Evolutionary conservation across 1,284 basidiomycete species (phyloP).

Genomic region (Papiliotrema laurentii): DNA sequence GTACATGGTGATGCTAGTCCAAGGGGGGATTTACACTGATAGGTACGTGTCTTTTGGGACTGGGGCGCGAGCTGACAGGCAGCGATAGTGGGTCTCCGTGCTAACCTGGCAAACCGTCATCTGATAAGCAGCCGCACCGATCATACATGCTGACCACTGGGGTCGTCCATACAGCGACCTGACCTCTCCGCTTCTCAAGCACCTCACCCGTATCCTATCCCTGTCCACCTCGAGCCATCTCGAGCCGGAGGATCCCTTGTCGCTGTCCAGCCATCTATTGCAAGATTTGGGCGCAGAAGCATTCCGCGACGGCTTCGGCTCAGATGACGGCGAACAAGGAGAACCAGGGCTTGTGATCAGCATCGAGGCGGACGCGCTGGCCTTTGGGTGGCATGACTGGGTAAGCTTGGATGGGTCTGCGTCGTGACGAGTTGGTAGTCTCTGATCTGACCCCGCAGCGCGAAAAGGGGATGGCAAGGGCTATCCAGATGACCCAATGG

Average conservation of each 20-base stretch:
- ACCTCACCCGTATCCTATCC: slow-evolving; percentile 27
- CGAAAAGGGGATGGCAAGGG: slow-evolving; percentile 26
- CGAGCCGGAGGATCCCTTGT: background rate
- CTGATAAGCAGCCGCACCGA: slow-evolving; percentile 18
- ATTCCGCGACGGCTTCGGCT: background rate
- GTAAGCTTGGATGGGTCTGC: no score
- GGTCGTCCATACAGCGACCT: slow-evolving; percentile 27
- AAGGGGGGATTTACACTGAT: slow-evolving; percentile 37
- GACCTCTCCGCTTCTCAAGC: slow-evolving; percentile 24
- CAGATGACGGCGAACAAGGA: background rate
- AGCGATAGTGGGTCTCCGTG: background rate
- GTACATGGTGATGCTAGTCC: slow-evolving; percentile 29
- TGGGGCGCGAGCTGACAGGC: slow-evolving; percentile 1
- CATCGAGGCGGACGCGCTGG: slow-evolving; percentile 36
- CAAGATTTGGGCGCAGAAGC: slow-evolving; percentile 1
- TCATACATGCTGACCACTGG: slow-evolving; percentile 35
- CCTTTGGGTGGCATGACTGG: slow-evolving; percentile 34
- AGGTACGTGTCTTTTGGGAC: slow-evolving; percentile 12
- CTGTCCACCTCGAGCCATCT: slow-evolving; percentile 14
- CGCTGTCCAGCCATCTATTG: slow-evolving; percentile 5
- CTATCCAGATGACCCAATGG: slow-evolving; percentile 40
- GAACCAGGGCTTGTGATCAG: slow-evolving; percentile 20
- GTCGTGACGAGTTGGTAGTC: no score
- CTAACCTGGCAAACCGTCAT: slow-evolving; percentile 11
- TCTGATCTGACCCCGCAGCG: slow-evolving; percentile 13